phyloP scores from a whole-genome alignment of 1,139 yeast genomes.

The Geotrichum cucujoidarum region DNA sequence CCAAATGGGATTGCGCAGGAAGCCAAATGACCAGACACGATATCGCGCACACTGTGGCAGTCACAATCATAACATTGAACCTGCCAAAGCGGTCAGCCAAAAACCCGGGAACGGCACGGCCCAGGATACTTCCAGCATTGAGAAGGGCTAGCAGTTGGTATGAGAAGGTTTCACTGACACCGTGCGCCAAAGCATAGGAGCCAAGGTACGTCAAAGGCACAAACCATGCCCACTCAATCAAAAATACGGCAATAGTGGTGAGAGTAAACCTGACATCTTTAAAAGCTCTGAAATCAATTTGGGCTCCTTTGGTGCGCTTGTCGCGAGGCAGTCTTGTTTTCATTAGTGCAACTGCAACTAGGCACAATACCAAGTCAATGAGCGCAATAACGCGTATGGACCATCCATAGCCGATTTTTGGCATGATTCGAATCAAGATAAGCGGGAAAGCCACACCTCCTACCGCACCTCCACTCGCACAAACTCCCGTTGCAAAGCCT shows the following conservation, averaged over 20 bases:
- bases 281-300: constrained; percentile 42
- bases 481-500: constrained; percentile 53
- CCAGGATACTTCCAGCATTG: constrained; percentile 46
- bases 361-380: constrained; percentile 38
- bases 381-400: constrained; percentile 55
- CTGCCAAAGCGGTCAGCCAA: constrained; percentile 49
- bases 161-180: constrained; percentile 39
- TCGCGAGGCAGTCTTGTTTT: constrained; percentile 38
- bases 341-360: constrained; percentile 41
- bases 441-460: constrained; percentile 61
- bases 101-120: constrained; percentile 46
- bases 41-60: constrained; percentile 39
- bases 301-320: constrained; percentile 25
- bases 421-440: constrained; percentile 47
- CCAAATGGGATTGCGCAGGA: constrained; percentile 45
- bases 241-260: constrained; percentile 43
- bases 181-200: constrained; percentile 46
- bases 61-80: constrained; percentile 48
- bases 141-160: constrained; percentile 44
- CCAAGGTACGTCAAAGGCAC: constrained; percentile 49
- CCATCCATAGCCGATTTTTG: constrained; percentile 54
- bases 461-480: constrained; percentile 57
- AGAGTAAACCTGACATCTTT: constrained; percentile 42
- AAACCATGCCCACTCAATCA: constrained; percentile 48
- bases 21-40: constrained; percentile 45